Conservation (phyloP, 805 yeast genomes). For the Cephaloascus fragrans region DNA sequence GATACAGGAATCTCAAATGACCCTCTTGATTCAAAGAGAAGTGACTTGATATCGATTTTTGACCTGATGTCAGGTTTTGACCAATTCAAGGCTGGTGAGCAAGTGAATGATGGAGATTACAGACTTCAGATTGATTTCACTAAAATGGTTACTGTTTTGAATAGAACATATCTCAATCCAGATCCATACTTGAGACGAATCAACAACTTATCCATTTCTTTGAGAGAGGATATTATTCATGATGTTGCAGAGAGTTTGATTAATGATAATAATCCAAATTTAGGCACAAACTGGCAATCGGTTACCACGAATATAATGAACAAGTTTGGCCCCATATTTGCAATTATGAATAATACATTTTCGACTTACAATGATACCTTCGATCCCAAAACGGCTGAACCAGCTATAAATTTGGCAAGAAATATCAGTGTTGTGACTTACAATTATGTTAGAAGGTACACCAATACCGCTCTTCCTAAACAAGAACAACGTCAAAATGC, state of each 20-base stretch:
- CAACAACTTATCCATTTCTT: constrained; percentile 19
- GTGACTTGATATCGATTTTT: constrained; percentile 13
- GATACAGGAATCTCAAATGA: neutral
- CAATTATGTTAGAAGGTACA: constrained; percentile 37
- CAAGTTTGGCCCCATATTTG: constrained; percentile 44
- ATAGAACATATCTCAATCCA: constrained; percentile 36
- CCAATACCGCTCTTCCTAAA: constrained; percentile 10
- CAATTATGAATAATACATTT: constrained; percentile 28
- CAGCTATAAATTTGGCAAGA: constrained; percentile 8
- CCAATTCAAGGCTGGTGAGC: constrained; percentile 32
- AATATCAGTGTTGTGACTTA: constrained; percentile 30
- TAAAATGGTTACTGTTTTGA: constrained; percentile 42
- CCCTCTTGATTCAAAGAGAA: constrained; percentile 7
- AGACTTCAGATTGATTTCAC: constrained; percentile 43
- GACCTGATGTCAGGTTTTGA: constrained; percentile 30
- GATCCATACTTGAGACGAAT: constrained; percentile 37
- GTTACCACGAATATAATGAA: constrained; percentile 35
- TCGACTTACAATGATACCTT: constrained; percentile 3
- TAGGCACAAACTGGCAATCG: constrained; percentile 47
- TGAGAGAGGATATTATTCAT: constrained; percentile 21
- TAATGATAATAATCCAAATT: constrained; percentile 23
- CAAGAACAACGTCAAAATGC: constrained; percentile 11
- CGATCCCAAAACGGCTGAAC: constrained; percentile 3
- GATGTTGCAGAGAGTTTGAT: constrained; percentile 20
- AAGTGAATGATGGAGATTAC: constrained; percentile 37